Percentiles rank a stretch among this genome's conserved stretches.
These are phyloP conservation scores for Nothophoma quercina DNA, from an alignment of 2,329 filamentous ascomycete species.

Conservation along the genomic window DNA sequence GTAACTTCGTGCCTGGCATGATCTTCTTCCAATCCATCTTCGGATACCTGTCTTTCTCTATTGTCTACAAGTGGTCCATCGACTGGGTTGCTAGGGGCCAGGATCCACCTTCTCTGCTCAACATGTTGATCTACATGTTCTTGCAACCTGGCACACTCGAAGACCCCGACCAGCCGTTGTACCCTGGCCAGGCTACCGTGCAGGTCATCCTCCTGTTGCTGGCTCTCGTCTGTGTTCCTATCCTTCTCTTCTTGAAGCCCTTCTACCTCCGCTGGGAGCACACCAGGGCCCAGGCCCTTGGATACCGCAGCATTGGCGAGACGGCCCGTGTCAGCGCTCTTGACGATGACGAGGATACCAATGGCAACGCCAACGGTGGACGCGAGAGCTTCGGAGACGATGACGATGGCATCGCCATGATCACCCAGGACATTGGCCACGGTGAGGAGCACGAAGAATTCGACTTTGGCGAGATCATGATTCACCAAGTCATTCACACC, in stretches of 20 bases:
- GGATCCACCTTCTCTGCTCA: constrained; percentile 85
- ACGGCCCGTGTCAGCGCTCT: constrained; percentile 85
- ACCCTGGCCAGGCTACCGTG: constrained; percentile 76
- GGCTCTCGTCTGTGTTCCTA: constrained; percentile 84
- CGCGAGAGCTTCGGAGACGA: constrained; percentile 76
- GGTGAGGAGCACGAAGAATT: constrained; percentile 93
- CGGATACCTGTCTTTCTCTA: constrained; percentile 91
- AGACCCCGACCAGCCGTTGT: constrained; percentile 69
- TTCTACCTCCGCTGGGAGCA: constrained; percentile 94
- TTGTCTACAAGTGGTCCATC: constrained; percentile 96
- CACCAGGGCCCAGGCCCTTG: constrained; percentile 84
- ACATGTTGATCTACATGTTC: constrained; percentile 99
- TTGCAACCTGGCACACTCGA: constrained; percentile 80
- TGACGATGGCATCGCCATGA: constrained; percentile 84
- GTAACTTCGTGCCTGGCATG: constrained; percentile 97
- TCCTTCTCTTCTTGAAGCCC: constrained; percentile 93
- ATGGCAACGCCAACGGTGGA: constrained; percentile 64
- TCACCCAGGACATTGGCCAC: constrained; percentile 77
- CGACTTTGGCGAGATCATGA: constrained; percentile 97
- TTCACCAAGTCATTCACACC: constrained; percentile 98
- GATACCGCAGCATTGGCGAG: constrained; percentile 94
- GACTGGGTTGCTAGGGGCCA: constrained; percentile 77
- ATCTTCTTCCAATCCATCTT: constrained; percentile 99
- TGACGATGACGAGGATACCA: constrained; percentile 77
- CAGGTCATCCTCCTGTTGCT: constrained; percentile 82